A percentile compares a stretch with the other conserved stretches of the same genome.
Evolutionary conservation across 1,284 basidiomycete species (phyloP).

Genomic region (Wallemia ichthyophaga): DNA sequence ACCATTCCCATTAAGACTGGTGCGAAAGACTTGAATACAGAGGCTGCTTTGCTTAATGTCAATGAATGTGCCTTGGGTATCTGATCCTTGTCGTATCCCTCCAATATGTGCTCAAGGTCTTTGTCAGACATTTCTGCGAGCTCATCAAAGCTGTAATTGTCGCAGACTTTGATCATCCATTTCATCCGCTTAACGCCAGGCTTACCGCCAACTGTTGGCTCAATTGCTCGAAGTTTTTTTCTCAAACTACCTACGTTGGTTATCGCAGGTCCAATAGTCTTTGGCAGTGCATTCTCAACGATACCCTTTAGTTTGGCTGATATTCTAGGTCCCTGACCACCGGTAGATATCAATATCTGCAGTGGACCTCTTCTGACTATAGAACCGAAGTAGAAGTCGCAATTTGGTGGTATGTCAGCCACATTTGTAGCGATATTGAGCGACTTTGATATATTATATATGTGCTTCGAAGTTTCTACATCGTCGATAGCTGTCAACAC

Average conservation of each 20-base stretch:
- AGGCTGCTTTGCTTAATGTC: neutral
- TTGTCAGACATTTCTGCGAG: slow-evolving; percentile 32
- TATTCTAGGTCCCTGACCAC: slow-evolving; percentile 71
- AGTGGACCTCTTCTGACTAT: slow-evolving; percentile 69
- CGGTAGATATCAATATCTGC: slow-evolving; percentile 86
- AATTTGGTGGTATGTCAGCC: slow-evolving; percentile 60
- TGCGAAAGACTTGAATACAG: neutral
- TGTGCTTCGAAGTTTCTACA: slow-evolving; percentile 32
- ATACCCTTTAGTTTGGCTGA: slow-evolving; percentile 48
- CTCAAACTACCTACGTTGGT: slow-evolving; percentile 32
- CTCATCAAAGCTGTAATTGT: slow-evolving; percentile 49
- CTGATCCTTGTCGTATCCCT: slow-evolving; percentile 14
- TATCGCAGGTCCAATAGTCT: slow-evolving; percentile 46
- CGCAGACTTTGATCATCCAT: slow-evolving; percentile 81
- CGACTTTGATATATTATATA: slow-evolving; percentile 38
- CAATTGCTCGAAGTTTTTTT: slow-evolving; percentile 18
- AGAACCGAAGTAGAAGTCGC: slow-evolving; percentile 96
- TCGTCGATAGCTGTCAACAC: slow-evolving; percentile 86
- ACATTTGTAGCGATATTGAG: slow-evolving; percentile 66
- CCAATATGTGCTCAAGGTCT: slow-evolving; percentile 12
- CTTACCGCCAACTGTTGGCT: slow-evolving; percentile 28
- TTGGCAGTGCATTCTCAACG: slow-evolving; percentile 38
- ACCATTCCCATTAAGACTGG: neutral
- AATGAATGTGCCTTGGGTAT: neutral
- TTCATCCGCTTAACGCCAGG: slow-evolving; percentile 51